Base-by-base conservation (phyloP, 305 asterid genomes). In the Rubia peregrina region DNA sequence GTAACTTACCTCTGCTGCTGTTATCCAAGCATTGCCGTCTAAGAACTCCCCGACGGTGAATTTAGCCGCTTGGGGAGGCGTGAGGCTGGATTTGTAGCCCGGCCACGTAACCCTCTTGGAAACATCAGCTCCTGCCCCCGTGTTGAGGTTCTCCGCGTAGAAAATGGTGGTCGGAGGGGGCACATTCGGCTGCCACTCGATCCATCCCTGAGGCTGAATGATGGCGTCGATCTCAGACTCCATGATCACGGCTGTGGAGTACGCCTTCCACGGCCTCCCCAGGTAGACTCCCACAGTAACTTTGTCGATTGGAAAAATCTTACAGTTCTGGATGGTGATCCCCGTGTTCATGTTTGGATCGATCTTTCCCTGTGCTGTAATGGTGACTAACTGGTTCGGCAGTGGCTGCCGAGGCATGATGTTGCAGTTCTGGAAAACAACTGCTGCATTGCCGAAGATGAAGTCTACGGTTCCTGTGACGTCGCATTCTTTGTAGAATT, bases 301-400 rank as follows among this genome's bases (percentile, higher is more conserved):
- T 0, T 14, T 75, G 65, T 72, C 88, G 9, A 85, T 65, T 3
- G 96, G 86, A 11, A 40, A 48, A 42, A 89, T 69, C 30, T 43
- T 70, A 60, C 93, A 89, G 38, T 88, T 78, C 38, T 94, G 97
- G 71, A 94, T 91, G 0, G 91, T 85, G 62, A 85, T 88, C 4
- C 91, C 96, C 0, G 88, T 79, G 76, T 85, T 87, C 66, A 89
- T 96, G 42, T 88, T 86, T 0, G 88, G 89, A 48, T 93, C 96
- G 22, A 81, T 85, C 76, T 85, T 92, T 7, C 95, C 97, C 44
- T 93, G 98, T 8, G 97, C 98, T 0, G 98, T 93, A 14, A 93
- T 84, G 40, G 97, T 93, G 30, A 86, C 93, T 68, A 84, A 88
- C 53, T 93, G 98, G 44, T 88, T 84, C 44, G 87, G 4, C 69